Evolutionary conservation across 306 rosid genomes (phyloP).

Genomic region (Citrullus amarus): DNA sequence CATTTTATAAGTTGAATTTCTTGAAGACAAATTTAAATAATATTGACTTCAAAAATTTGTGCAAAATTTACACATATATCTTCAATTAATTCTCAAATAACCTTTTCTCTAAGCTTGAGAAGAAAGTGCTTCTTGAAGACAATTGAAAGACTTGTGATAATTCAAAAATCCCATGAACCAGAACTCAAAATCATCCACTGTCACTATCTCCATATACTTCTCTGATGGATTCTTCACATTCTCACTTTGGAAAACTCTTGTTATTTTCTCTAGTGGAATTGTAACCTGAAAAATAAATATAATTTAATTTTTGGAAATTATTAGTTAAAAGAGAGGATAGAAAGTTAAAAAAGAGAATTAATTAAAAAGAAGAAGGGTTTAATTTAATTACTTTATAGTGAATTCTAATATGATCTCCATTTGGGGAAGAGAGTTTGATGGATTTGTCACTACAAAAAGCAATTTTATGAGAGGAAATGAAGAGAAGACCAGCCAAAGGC

Average conservation of each 20-base stretch:
- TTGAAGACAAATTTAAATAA: not conserved
- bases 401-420: not conserved
- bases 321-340: not conserved
- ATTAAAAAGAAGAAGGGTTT: not conserved
- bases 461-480: constrained; percentile 3
- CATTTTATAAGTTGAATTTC: not conserved
- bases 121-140: constrained; percentile 5
- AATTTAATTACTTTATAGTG: not conserved
- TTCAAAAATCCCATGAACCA: constrained; percentile 10
- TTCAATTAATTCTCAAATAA: not conserved
- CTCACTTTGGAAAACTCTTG: not conserved
- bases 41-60: not conserved
- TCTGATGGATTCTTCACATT: constrained; percentile 5
- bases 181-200: constrained; percentile 2
- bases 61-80: not conserved
- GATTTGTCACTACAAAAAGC: not conserved
- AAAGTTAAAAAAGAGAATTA: not conserved
- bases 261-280: not conserved
- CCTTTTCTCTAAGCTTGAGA: not conserved
- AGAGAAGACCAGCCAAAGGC: constrained; percentile 5
- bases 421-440: not conserved
- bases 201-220: constrained; percentile 5
- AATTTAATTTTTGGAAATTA: not conserved
- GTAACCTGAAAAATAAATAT: not conserved
- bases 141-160: not conserved